Evolutionary conservation across 2,329 filamentous ascomycete species (phyloP).

Genomic region (Aureobasidium subglaciale): DNA sequence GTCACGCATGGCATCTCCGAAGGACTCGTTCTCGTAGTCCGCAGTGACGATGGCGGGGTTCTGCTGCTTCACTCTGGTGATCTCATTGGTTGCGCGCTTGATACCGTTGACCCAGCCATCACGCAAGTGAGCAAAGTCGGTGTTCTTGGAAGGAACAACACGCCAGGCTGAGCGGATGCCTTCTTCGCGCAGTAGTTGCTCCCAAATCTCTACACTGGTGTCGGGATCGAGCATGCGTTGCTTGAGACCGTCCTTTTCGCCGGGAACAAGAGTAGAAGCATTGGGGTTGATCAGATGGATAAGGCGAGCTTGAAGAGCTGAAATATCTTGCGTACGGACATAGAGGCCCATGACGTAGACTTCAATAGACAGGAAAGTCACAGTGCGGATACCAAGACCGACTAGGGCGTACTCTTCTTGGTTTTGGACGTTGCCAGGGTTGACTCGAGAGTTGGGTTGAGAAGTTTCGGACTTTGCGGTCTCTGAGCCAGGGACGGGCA

Average conservation of each 20-base stretch:
- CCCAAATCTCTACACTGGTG: conserved; percentile 67
- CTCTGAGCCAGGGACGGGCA: conserved; percentile 43
- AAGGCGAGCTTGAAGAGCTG: conserved; percentile 68
- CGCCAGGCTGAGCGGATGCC: conserved; percentile 71
- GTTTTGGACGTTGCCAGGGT: conserved; percentile 30
- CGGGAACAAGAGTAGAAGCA: conserved; percentile 75
- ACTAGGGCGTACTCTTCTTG: conserved; percentile 75
- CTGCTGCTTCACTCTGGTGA: conserved; percentile 2
- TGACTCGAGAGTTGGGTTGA: conserved; percentile 25
- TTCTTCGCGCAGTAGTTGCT: conserved; percentile 57
- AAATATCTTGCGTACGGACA: conserved; percentile 75
- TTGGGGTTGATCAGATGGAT: conserved; percentile 67
- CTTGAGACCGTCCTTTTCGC: conserved; percentile 70
- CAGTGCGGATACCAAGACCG: conserved; percentile 78
- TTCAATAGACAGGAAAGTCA: conserved; percentile 73
- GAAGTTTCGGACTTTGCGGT: conserved; percentile 17
- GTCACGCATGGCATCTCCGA: conserved; percentile 64
- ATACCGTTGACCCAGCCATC: conserved; percentile 88
- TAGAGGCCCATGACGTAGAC: conserved; percentile 96
- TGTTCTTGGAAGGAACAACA: conserved; percentile 85
- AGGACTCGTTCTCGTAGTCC: conserved; percentile 63
- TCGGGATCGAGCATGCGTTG: conserved; percentile 61
- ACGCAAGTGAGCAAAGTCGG: conserved; percentile 85
- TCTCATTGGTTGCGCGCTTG: conserved; percentile 56
- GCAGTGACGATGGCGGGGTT: conserved; percentile 25